Base-by-base conservation (phyloP, 2,329 filamentous ascomycete species). In the Trichoderma sp. region DNA sequence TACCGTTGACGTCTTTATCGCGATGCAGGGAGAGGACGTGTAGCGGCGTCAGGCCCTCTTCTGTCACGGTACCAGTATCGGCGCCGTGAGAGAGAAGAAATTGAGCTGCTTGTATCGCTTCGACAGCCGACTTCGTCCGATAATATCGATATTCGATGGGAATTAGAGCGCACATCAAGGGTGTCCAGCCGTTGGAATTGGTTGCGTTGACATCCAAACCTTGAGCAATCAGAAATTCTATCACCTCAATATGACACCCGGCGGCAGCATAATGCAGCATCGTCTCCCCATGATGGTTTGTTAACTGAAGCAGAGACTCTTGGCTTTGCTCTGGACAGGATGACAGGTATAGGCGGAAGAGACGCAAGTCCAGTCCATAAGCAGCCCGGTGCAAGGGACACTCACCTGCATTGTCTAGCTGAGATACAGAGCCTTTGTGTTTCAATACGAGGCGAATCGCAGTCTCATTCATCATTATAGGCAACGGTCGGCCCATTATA, bases 241-340 rank as follows among this genome's bases (percentile, higher is more conserved):
- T 57, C 0, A 74, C 74, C 13, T 76, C 75, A 23, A 58, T 13
- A 2, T 74, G 71, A 12, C 76, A 71, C 0, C 77, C 77, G 3
- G 75, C 76, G 3, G 78, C 78, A 2, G 78, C 77, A 47, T 73
- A 80, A 66, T 80, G 78, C 2, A 81, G 66, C 2, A 79, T 47
- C 1, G 75, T 77, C 70, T 80, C 78, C 3, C 75, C 73, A 20
- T 74, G 55, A 3, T 58, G 4, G 57, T 76, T 79, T 11, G 9
- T 68, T 23, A 53, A 75, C 28, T 26, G 43, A 9, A 71, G 23
- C 8, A 72, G 61, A 53, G 34, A 68, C 36, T 34, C 72, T 58
- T 8, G 55, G 11, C 69, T 23, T 32, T 55, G 30, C 11, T 53
- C 47, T 28, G 68, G 30, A 13, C 66, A 67, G 7, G 70, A 53